A percentile compares a stretch with the other conserved stretches of the same genome.
Evolutionary conservation across 441 rosid species (phyloP).

Genomic region (Macaranga tanarius): DNA sequence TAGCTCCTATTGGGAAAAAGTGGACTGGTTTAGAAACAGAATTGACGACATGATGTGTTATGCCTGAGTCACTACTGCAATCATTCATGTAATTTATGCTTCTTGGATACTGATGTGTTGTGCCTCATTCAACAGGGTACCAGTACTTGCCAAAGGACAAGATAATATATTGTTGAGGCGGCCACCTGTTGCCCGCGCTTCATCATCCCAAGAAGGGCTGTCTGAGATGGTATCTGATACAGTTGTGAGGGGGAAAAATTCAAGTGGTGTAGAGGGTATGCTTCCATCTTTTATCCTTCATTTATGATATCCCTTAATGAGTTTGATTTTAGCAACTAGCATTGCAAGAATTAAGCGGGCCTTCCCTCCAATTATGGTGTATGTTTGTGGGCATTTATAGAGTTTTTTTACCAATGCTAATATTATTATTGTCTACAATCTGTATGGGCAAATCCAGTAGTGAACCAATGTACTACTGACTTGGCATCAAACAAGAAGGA

Average conservation of each 20-base stretch:
- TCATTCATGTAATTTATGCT: too few species aligned
- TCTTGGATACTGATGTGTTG: background rate
- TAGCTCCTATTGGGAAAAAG: too few species aligned
- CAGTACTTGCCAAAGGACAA: conserved; percentile 24
- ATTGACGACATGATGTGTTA: too few species aligned
- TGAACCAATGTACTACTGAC: conserved; percentile 9
- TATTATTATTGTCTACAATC: background rate
- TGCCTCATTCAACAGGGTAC: conserved; percentile 27
- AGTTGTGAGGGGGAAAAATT: conserved; percentile 10
- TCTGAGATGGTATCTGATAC: conserved; percentile 26
- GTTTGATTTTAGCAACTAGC: too few species aligned
- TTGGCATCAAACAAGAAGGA: conserved; percentile 36
- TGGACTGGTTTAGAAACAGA: too few species aligned
- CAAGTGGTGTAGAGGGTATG: conserved; percentile 9
- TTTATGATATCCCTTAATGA: background rate
- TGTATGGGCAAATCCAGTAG: conserved; percentile 22
- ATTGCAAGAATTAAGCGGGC: conserved; percentile 11
- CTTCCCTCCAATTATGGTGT: background rate
- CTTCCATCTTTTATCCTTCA: background rate
- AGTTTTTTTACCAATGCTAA: background rate
- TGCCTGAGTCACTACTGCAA: too few species aligned
- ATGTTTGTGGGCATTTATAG: conserved; percentile 29
- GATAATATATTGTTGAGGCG: conserved; percentile 36
- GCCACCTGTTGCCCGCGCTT: conserved; percentile 31
- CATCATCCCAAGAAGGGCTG: conserved; percentile 36